Base-by-base conservation (phyloP, 2,329 filamentous ascomycete species). In the Pseudocercospora fuligena region DNA sequence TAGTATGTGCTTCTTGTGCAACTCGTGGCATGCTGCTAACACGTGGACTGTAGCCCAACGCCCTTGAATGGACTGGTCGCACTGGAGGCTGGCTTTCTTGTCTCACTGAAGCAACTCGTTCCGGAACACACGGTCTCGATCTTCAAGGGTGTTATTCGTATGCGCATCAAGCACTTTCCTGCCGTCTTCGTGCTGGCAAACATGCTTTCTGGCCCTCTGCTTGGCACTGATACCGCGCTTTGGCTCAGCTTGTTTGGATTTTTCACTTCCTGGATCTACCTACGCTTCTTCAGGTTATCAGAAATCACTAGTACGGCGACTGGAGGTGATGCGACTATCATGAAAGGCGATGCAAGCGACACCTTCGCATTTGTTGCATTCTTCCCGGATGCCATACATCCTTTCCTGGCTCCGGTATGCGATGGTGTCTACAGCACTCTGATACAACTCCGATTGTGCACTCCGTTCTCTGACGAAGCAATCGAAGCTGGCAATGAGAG, bases 71-170 rank as follows among this genome's bases (percentile, higher is more conserved):
- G 95, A 73, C 94, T 93, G 63, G 90, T 97, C 70, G 89, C 94
- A 16, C 85, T 97, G 65, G 94, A 97, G 80, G 93, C 95, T 56
- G 90, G 92, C 68, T 98, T 98, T 82, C 91, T 99, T 68, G 92
- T 98, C 74, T 92, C 94, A 63, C 97, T 98, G 82, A 98, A 97
- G 82, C 95, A 99, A 81, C 92, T 99, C 59, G 91, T 98, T 40
- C 95, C 95, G 23, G 94, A 97, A 69, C 95, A 99, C 80, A 99
- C 95, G 11, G 94, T 98, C 61, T 95, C 94, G 4, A 88, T 99
- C 66, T 94, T 97, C 82, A 91, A 91, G 70, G 93, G 93, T 70
- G 83, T 97, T 68, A 79, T 98, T 66, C 97, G 95, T 67, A 89
- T 98, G 79, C 92, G 94, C 72, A 93, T 99, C 63, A 89, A 90